Base-by-base conservation (phyloP, 2,329 filamentous ascomycete genomes). In the Lecanicillium sp. region DNA sequence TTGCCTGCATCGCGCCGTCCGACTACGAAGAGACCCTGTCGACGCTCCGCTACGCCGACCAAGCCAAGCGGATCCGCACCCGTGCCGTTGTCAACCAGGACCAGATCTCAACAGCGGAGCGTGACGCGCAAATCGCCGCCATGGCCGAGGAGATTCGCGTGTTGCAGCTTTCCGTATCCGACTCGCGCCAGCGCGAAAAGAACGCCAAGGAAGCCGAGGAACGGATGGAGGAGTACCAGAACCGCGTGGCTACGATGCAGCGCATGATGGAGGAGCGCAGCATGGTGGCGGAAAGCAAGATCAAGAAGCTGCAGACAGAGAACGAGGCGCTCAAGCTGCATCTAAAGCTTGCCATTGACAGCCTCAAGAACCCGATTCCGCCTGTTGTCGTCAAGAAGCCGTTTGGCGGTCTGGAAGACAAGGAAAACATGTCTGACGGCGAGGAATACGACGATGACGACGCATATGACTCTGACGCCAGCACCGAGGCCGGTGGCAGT, bases 21-120 rank as follows among this genome's bases (percentile, higher is more conserved):
- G 92, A 98, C 64, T 97, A 98, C 57, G 92, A 98, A 41, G 92
- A 98, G 60, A 98, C 92, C 0, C 74, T 98, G 2, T 95, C 87
- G 3, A 98, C 92, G 1, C 77, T 98, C 11, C 87, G 92, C 28
- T 98, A 98, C 60, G 92, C 92, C 15, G 90, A 98, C 60, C 90
- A 97, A 63, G 92, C 92, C 44, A 98, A 98, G 69, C 84, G 85
- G 41, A 98, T 98, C 65, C 87, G 89, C 55, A 97, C 89, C 25
- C 83, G 87, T 36, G 92, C 92, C 18, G 81, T 89, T 22, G 86
- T 97, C 65, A 98, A 98, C 66, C 88, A 98, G 64, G 89, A 96
- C 61, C 84, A 88, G 51, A 82, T 96, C 49, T 90, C 86, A 9
- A 84, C 87, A 12, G 92, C 90, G 1, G 87, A 97, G 64, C 81